Percentiles rank a stretch among this genome's conserved stretches.
Evolutionary conservation across 225 moss, liverwort and hornwort species (phyloP).

Genomic region (Lunularia cruciata): DNA sequence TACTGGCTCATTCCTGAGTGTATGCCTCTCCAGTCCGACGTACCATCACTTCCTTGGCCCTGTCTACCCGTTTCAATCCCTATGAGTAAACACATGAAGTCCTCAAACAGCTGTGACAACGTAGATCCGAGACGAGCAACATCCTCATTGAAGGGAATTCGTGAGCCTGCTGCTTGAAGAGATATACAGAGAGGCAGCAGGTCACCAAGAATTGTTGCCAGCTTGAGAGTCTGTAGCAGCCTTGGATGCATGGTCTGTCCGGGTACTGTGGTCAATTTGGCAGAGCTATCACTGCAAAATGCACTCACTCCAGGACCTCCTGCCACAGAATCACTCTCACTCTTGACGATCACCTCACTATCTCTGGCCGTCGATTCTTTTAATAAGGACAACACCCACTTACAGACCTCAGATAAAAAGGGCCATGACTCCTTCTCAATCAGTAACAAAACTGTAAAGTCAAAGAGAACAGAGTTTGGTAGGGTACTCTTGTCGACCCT

Average conservation of each 20-base stretch:
- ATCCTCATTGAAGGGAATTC: slow-evolving; percentile 78
- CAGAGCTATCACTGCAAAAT: slow-evolving; percentile 28
- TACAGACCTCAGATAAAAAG: slow-evolving; percentile 66
- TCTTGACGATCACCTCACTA: slow-evolving; percentile 26
- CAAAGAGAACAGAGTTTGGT: slow-evolving; percentile 59
- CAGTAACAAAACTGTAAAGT: slow-evolving; percentile 61
- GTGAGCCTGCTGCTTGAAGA: slow-evolving; percentile 43
- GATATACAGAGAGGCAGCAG: slow-evolving; percentile 66
- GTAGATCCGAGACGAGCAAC: slow-evolving; percentile 62
- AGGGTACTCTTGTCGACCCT: slow-evolving; percentile 35
- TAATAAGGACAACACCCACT: slow-evolving; percentile 62
- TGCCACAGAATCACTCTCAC: slow-evolving; percentile 8
- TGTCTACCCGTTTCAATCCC: slow-evolving; percentile 61
- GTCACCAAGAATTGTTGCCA: slow-evolving; percentile 61
- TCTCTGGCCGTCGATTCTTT: slow-evolving; percentile 31
- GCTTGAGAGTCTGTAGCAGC: slow-evolving; percentile 64
- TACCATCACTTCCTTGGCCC: slow-evolving; percentile 56
- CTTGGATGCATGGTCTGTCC: slow-evolving; percentile 50
- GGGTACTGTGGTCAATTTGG: slow-evolving; percentile 24
- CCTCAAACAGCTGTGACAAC: slow-evolving; percentile 82
- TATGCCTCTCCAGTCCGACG: slow-evolving; percentile 45
- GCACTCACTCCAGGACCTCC: slow-evolving; percentile 22
- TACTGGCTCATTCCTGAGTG: slow-evolving; percentile 40
- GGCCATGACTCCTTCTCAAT: slow-evolving; percentile 83
- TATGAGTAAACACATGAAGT: slow-evolving; percentile 65